Conservation (phyloP, 2,329 filamentous ascomycete species). For the Botryotinia convoluta region DNA sequence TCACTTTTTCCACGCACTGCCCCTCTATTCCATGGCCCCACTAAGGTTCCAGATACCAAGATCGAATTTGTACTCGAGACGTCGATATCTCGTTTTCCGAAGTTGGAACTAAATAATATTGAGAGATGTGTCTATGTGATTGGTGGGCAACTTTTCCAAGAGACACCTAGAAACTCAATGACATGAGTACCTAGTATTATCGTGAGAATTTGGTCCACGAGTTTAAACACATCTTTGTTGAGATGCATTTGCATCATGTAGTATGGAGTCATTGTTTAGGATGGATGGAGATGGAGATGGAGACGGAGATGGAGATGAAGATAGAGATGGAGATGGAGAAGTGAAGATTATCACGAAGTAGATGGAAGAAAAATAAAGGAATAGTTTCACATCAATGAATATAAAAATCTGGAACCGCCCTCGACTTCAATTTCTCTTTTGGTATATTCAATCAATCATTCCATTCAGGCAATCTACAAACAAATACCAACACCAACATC, state of each 20-base stretch:
- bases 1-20: not conserved
- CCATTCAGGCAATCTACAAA: not conserved
- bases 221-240: not conserved
- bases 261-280: not conserved
- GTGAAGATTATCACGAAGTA: not conserved
- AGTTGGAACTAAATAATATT: not conserved
- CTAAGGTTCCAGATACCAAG: not conserved
- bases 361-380: not conserved
- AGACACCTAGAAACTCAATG: not conserved
- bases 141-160: not conserved
- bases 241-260: constrained; percentile 2
- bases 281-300: not conserved
- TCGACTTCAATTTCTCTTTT: not conserved
- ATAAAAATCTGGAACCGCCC: not conserved
- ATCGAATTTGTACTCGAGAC: constrained; percentile 1
- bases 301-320: too few relatives aligned
- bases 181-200: too few relatives aligned
- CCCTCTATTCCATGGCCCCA: not conserved
- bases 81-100: not conserved
- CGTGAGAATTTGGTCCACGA: not conserved
- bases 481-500: constrained; percentile 1
- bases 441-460: not conserved
- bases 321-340: not conserved
- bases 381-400: not conserved
- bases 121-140: not conserved